Percentiles rank a stretch among this genome's conserved stretches.
Evolutionary conservation across 495 filamentous ascomycete genomes (phyloP).

Genomic region (Podospora pseudopauciseta): DNA sequence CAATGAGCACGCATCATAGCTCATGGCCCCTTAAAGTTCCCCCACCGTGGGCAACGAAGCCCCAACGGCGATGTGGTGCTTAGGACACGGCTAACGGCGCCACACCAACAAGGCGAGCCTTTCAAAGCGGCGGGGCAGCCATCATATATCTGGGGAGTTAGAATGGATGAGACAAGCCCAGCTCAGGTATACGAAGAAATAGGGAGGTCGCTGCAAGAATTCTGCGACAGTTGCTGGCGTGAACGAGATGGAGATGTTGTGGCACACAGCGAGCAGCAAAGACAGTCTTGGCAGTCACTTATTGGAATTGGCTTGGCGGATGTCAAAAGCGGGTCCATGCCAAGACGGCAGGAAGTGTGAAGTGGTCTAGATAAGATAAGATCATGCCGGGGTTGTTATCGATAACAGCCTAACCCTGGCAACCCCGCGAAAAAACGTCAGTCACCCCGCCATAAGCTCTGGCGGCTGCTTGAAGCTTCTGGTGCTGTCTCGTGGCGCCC

Average conservation of each 20-base stretch:
- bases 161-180: too few relatives aligned
- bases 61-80: neutral
- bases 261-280: neutral
- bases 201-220: neutral
- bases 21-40: neutral
- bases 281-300: neutral
- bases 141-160: neutral
- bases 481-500: neutral
- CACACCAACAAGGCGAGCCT: neutral
- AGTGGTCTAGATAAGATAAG: neutral
- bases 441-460: slow-evolving; percentile 5
- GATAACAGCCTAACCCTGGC: slow-evolving; percentile 14
- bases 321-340: neutral
- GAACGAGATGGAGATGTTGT: neutral
- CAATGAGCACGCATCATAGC: neutral
- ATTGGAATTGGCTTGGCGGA: neutral
- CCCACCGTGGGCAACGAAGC: neutral
- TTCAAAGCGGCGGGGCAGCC: neutral
- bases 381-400: slow-evolving; percentile 9
- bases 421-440: slow-evolving; percentile 9
- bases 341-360: neutral
- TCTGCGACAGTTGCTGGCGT: too few relatives aligned
- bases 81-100: neutral
- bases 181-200: neutral
- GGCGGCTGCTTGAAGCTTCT: slow-evolving; percentile 8